Conservation (phyloP, 176 grass and related monocot species). For the Pontederia paniculata region DNA sequence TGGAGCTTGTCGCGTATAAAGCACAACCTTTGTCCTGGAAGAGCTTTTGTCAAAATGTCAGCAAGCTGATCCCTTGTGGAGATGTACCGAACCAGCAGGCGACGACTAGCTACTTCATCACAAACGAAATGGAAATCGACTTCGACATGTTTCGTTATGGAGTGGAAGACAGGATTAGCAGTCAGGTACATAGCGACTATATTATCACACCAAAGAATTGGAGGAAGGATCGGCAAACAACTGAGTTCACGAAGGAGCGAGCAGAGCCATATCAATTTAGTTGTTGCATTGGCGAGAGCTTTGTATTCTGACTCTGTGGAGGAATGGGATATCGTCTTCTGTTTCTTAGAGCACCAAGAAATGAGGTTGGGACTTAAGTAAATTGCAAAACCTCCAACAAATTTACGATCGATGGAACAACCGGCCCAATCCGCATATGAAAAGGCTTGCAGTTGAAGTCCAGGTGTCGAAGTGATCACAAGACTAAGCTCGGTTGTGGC, state of each 20-base stretch:
- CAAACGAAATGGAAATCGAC: constrained; percentile 4
- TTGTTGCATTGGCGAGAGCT: not conserved
- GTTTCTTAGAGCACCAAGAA: constrained; percentile 1
- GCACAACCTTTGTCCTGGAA: not conserved
- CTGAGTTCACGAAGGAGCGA: not conserved
- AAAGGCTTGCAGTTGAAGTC: not conserved
- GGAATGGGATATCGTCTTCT: not conserved
- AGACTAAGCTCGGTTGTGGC: not conserved
- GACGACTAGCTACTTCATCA: not conserved
- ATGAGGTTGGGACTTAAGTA: not conserved
- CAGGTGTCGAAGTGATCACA: not conserved
- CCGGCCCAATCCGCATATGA: constrained; percentile 15
- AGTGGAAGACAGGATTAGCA: constrained; percentile 1
- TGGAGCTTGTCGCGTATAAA: not conserved
- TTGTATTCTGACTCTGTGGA: constrained; percentile 13
- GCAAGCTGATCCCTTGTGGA: not conserved
- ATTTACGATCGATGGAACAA: not conserved
- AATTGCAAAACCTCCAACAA: not conserved
- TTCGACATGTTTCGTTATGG: constrained; percentile 1
- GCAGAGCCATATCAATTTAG: not conserved
- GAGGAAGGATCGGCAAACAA: too few species aligned
- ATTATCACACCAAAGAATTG: not conserved
- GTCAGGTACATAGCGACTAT: not conserved
- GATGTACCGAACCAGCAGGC: not conserved
- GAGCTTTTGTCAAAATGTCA: not conserved